Percentiles rank a stretch among this genome's conserved stretches.
These are phyloP conservation scores for Pulveroboletus ravenelii DNA, from an alignment of 768 basidiomycete species.

Conservation along the genomic window DNA sequence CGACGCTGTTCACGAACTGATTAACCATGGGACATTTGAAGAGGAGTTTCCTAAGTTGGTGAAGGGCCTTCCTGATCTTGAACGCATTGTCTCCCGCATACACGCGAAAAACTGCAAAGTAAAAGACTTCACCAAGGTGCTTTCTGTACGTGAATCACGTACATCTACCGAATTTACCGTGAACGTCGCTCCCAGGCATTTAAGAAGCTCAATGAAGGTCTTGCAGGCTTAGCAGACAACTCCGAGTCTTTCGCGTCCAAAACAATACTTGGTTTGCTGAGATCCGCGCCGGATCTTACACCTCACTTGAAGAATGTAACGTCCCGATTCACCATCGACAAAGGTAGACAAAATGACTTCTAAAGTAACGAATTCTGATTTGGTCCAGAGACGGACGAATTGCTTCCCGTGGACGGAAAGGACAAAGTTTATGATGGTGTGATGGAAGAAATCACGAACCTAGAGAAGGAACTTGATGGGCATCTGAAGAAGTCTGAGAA, in stretches of 20 bases:
- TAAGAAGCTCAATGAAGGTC: slow-evolving; percentile 62
- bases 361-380: slow-evolving; percentile 19
- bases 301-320: slow-evolving; percentile 70
- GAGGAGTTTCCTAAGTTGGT: slow-evolving; percentile 68
- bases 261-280: slow-evolving; percentile 69
- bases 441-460: slow-evolving; percentile 57
- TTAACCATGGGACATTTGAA: slow-evolving; percentile 75
- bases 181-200: slow-evolving; percentile 55
- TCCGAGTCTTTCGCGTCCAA: slow-evolving; percentile 74
- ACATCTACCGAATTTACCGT: background rate
- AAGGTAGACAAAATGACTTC: slow-evolving; percentile 40
- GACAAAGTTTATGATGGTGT: slow-evolving; percentile 82
- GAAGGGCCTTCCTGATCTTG: slow-evolving; percentile 85
- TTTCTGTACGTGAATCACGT: slow-evolving; percentile 47
- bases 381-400: slow-evolving; percentile 54
- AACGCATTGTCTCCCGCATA: slow-evolving; percentile 90
- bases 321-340: slow-evolving; percentile 56
- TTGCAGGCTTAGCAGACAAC: slow-evolving; percentile 56
- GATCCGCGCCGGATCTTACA: slow-evolving; percentile 75
- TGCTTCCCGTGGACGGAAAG: slow-evolving; percentile 80
- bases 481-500: slow-evolving; percentile 63
- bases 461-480: slow-evolving; percentile 71
- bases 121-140: slow-evolving; percentile 81
- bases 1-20: slow-evolving; percentile 90
- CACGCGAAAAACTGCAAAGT: slow-evolving; percentile 90